Evolutionary conservation across 768 basidiomycete genomes (phyloP).

Genomic region (Lactifluus subvellereus): DNA sequence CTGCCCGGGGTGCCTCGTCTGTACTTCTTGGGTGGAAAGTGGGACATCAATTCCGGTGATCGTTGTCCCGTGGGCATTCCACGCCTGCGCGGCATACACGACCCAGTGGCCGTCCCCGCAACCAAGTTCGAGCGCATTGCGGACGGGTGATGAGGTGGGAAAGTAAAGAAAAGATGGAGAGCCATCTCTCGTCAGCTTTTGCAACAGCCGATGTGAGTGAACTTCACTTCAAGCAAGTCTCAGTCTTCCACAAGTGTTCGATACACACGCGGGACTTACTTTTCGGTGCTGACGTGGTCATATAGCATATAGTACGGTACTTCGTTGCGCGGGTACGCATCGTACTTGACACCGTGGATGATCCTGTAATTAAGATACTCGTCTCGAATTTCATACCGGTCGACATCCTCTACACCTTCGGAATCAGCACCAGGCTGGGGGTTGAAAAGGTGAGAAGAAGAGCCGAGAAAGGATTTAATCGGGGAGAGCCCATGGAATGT

Average conservation of each 20-base stretch:
- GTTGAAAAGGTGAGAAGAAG: constrained; percentile 1
- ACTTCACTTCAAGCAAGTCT: constrained; percentile 45
- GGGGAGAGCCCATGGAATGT: constrained; percentile 5
- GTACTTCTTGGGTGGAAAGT: constrained; percentile 26
- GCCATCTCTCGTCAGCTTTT: constrained; percentile 45
- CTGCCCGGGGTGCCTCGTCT: constrained; percentile 8
- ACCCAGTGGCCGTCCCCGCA: constrained; percentile 73
- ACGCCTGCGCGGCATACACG: constrained; percentile 51
- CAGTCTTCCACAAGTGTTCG: constrained; percentile 9
- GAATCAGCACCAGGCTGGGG: not conserved
- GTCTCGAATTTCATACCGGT: not conserved
- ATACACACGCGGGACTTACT: not conserved
- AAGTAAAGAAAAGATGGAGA: constrained; percentile 58
- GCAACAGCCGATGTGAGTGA: constrained; percentile 45
- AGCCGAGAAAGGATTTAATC: constrained; percentile 8
- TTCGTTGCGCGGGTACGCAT: constrained; percentile 4
- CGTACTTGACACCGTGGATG: constrained; percentile 5
- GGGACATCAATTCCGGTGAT: constrained; percentile 67
- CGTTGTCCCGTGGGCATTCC: constrained; percentile 45
- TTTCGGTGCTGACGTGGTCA: constrained; percentile 3
- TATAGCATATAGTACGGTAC: constrained; percentile 13
- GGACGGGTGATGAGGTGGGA: constrained; percentile 42
- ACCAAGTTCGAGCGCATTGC: constrained; percentile 63
- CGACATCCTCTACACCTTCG: not conserved
- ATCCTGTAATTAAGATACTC: not conserved